These are phyloP conservation scores for Aspergillus bombycis DNA, from an alignment of 2,329 filamentous ascomycete species.

Conservation along the genomic window DNA sequence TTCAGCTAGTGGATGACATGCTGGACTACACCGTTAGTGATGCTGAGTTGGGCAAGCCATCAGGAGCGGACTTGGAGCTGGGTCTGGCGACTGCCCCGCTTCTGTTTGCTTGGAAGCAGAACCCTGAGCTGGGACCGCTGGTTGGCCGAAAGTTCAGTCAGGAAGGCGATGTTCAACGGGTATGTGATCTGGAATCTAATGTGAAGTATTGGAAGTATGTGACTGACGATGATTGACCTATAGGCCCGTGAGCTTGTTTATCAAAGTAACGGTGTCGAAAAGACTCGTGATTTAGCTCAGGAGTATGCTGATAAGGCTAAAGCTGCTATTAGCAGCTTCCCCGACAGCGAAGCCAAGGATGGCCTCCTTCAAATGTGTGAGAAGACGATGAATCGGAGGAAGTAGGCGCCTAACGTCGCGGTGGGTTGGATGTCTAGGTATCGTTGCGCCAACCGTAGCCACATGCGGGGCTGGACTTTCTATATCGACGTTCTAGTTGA, in stretches of 20 bases:
- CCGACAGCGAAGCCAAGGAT: slow-evolving; percentile 91
- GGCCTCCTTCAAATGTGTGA: slow-evolving; percentile 91
- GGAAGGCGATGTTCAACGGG: slow-evolving; percentile 82
- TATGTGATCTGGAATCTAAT: slow-evolving; percentile 51
- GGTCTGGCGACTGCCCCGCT: slow-evolving; percentile 92
- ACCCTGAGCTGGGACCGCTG: slow-evolving; percentile 78
- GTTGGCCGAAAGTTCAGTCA: slow-evolving; percentile 88
- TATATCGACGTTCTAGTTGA: not conserved
- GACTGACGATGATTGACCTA: slow-evolving; percentile 13
- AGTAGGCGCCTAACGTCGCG: slow-evolving; percentile 53
- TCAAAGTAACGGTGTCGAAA: slow-evolving; percentile 82
- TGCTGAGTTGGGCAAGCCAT: slow-evolving; percentile 87
- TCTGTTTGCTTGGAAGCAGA: slow-evolving; percentile 92
- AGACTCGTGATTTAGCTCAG: slow-evolving; percentile 86
- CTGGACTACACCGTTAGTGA: slow-evolving; percentile 90
- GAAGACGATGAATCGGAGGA: slow-evolving; percentile 86
- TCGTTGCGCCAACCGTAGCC: not conserved
- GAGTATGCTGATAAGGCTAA: slow-evolving; percentile 90
- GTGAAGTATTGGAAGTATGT: not conserved
- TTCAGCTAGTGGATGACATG: slow-evolving; percentile 98
- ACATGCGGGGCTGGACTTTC: not conserved
- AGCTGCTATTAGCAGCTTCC: slow-evolving; percentile 79
- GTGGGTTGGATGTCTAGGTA: not conserved
- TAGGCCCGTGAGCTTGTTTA: slow-evolving; percentile 87
- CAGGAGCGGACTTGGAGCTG: slow-evolving; percentile 89